Evolutionary conservation across 768 basidiomycete species (phyloP), one percentile per base, ranked within the genome.

Genomic region (Boletus barrowsii): DNA sequence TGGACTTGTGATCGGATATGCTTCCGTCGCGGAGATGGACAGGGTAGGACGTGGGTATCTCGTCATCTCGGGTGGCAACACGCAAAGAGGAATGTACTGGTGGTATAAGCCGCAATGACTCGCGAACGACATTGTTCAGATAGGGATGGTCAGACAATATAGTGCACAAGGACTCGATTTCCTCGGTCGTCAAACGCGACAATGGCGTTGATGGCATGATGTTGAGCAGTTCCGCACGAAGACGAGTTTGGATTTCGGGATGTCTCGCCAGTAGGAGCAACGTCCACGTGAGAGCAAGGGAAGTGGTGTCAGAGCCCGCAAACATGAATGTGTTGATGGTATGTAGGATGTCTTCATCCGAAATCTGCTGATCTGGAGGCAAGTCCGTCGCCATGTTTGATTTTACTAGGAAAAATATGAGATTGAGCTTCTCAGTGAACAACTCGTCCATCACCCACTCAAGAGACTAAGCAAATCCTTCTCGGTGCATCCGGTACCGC

Each of bases 311-410:
- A 13, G 93, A 90, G 5, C 93, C 93, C 20, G 88, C 91, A 66
- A 93, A 92, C 78, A 93, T 83, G 68, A 95, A 89, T 0, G 92
- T 93, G 61, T 89, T 91, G 69, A 95, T 85, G 55, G 85, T 93
- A 63, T 90, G 76, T 11, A 93, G 76, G 47, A 95, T 86, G 62
- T 96, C 94, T 30, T 88, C 84, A 64, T 97, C 94, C 0, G 92
- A 88, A 59, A 96, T 84, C 35, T 86, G 81, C 57, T 87, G 83
- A 46, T 87, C 84, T 0, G 75, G 74, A 32, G 83, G 77, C 15
- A 90, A 73, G 55, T 93, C 88, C 0, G 75, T 80, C 3, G 90
- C 83, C 54, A 83, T 64, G 68, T 95, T 96, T 3, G 92, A 88
- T 71, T 88, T 89, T 48, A 96, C 94, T 96, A 56, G 17, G 33